Base-by-base conservation (phyloP, 2,329 filamentous ascomycete genomes). In the Colletotrichum echinochloae region DNA sequence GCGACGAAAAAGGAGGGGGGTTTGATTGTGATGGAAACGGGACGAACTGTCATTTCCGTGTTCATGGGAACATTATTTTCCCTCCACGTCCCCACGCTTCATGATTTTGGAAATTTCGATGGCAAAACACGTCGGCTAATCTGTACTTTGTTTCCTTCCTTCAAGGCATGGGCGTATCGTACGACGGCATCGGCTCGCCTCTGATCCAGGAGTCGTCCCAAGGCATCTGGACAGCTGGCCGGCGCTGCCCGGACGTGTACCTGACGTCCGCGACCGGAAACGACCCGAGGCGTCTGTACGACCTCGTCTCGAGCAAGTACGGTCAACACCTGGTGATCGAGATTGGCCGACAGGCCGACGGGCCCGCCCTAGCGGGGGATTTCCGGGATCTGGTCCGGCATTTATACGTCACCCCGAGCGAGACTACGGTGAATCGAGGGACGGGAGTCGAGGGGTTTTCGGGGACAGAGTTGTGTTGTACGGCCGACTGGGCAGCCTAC, bases 81-180 rank as follows among this genome's bases (percentile, higher is more conserved):
- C 37, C 39, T 59, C 51, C 65, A 39, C 52, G 44, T 26, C 35
- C 18, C 37, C 61, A 51, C 46, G 65, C 44, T 39, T 52, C 26
- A 33, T 23, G 3, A 16, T 30, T 35, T 20, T 12, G 18, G 16
- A 41, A 60, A 56, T n/a, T 26, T 30, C 26, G 26, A 33, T 23
- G 56, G 23, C 37, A 49, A 67, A 7, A 35, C 11, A 39, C 23
- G 18, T 63, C 64, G 41, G 52, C 66, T 62, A 39, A 67, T 54
- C 30, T 54, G 11, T 35, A 14, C 7, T 48, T 41, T 60, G 30
- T n/a, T 59, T 30, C 59, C 76, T 77, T 60, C 54, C 26, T 56
- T 12, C 9, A 30, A 66, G 67, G 63, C 33, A 82, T 84, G 83
- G 83, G 83, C 5, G 81, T 85, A 2, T 76, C 80, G 8, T 85